Evolutionary conservation across 2,329 filamentous ascomycete species (phyloP), one percentile per base, ranked within the genome.

Genomic region (Paecilomyces dactylethromorphus): DNA sequence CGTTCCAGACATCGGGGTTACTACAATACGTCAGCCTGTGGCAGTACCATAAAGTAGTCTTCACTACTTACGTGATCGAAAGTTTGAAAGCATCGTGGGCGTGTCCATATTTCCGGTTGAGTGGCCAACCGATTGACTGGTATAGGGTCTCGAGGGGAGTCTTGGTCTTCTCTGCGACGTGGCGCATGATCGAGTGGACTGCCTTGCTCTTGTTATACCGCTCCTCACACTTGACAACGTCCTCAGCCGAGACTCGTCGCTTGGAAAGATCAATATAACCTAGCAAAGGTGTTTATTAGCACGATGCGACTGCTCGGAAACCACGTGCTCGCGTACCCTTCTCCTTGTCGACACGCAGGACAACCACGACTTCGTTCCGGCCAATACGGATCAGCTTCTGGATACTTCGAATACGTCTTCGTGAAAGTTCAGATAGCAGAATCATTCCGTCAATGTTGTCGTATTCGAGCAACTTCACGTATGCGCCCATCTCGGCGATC

Each of bases 391-490:
- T 99, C 66, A 99, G 88, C 81, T 99, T 99, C 79, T 99, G 95
- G 71, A 99, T 99, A 84, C 87, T 92, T 82, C 94, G 84, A 72
- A 99, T 99, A 88, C 94, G 94, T 85, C 94, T 87, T 83, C 94
- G 87, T 60, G 95, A 99, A 64, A 99, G 86, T 79, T 99, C 94
- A 70, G 91, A 96, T 66, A 99, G 91, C 66, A 99, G 82, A 72
- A 99, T 99, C 95, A 99, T 99, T 86, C 94, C 94, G 76, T 99
- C 95, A 72, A 99, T 99, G 81, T 97, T 97, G 80, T 99, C 94
- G 80, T 99, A 99, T 81, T 99, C 94, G 69, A 99, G 88, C 58
- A 99, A 88, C 82, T 99, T 99, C 73, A 99, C 95, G 77, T 99
- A 99, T 70, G 95, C 94, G 77, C 94, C 94, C 95, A 99, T 99